Percentiles rank a stretch among this genome's conserved stretches.
Conservation (phyloP, 148 eudicot genomes). For the Camellia japonica region DNA sequence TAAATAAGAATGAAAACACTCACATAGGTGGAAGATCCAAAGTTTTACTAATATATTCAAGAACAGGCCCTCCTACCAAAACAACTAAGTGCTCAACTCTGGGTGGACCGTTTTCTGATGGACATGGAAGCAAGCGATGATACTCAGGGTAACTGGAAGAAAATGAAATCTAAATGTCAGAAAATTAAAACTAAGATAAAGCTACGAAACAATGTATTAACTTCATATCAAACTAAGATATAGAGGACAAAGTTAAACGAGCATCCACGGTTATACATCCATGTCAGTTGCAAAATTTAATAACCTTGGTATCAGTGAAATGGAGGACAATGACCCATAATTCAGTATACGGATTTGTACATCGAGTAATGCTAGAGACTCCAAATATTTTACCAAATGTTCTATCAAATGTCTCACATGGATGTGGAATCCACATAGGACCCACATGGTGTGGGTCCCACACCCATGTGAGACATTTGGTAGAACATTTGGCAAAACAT, state of each 20-base stretch:
- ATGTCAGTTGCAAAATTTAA: not conserved
- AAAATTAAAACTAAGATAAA: not conserved
- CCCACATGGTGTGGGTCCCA: too few relatives aligned
- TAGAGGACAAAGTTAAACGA: not conserved
- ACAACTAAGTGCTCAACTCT: constrained; percentile 94
- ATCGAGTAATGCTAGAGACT: too few relatives aligned
- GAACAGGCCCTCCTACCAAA: constrained; percentile 68
- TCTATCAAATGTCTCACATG: too few relatives aligned
- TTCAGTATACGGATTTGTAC: not conserved
- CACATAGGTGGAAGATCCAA: constrained; percentile 78
- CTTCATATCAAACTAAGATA: not conserved
- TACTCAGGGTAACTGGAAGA: constrained; percentile 54
- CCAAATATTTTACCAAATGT: too few relatives aligned
- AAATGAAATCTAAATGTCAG: constrained; percentile 2
- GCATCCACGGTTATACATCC: not conserved
- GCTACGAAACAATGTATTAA: not conserved
- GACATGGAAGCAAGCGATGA: constrained; percentile 77
- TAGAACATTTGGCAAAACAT: too few relatives aligned
- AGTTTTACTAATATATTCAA: constrained; percentile 63
- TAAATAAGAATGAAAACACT: constrained; percentile 29
- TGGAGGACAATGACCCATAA: not conserved
- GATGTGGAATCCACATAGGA: too few relatives aligned
- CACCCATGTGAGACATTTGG: too few relatives aligned
- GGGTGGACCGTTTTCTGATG: constrained; percentile 54
- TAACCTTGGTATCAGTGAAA: not conserved